Percentiles rank a stretch among this genome's conserved stretches.
Conservation (phyloP, 192 early-diverging fungal species). For the Backusella parvicylindrica region DNA sequence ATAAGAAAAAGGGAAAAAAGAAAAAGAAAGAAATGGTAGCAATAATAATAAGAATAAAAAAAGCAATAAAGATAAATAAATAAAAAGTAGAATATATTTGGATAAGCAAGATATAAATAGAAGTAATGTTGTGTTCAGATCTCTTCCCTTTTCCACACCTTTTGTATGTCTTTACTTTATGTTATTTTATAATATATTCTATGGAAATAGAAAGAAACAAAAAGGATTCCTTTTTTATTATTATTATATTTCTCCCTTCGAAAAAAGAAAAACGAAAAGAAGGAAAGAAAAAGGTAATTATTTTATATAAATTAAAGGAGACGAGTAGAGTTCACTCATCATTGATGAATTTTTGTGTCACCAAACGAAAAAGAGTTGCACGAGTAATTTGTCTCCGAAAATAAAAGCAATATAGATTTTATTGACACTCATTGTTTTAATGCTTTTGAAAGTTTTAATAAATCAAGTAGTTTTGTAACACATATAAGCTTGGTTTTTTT, state of each 20-base stretch:
- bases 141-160: background rate
- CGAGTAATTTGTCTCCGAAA: background rate
- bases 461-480: background rate
- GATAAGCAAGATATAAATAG: background rate
- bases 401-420: background rate
- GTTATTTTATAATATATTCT: too few species aligned
- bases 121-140: background rate
- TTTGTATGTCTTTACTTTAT: too few species aligned
- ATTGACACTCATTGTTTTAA: background rate
- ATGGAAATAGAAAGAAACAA: too few species aligned
- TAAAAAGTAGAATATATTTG: constrained; percentile 2
- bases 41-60: background rate
- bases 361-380: background rate
- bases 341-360: background rate
- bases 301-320: constrained; percentile 1
- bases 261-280: background rate
- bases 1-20: background rate
- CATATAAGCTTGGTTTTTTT: background rate
- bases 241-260: background rate
- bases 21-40: background rate
- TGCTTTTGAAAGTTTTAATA: background rate
- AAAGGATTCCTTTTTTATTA: too few species aligned
- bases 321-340: background rate
- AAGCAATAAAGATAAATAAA: background rate
- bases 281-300: background rate